phyloP scores from a whole-genome alignment of 768 basidiomycete genomes.

The Leccinum uliginosum region DNA sequence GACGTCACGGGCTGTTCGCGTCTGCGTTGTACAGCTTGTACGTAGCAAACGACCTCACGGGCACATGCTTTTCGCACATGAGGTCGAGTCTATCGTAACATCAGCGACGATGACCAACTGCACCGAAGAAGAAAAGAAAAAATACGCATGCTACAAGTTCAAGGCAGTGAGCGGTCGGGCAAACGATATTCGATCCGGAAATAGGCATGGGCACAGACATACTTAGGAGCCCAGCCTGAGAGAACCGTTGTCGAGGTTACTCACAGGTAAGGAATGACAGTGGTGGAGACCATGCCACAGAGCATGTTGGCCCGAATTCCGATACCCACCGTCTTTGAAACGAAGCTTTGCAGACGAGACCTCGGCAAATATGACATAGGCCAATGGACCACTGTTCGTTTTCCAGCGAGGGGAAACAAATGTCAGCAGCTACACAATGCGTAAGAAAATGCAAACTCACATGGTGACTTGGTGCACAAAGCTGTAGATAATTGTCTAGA shows the following conservation, averaged over 20 bases:
- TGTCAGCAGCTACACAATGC: background rate
- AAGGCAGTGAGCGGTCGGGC: background rate
- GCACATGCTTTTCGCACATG: too few relatives aligned
- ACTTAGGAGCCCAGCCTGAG: background rate
- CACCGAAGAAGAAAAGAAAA: conserved; percentile 2
- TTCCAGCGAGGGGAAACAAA: background rate
- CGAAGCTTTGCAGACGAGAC: conserved; percentile 28
- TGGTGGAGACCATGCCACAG: conserved; percentile 23
- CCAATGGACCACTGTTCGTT: conserved; percentile 23
- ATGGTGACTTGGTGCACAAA: conserved; percentile 26
- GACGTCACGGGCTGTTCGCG: background rate
- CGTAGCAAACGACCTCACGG: too few relatives aligned
- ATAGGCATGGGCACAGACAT: background rate
- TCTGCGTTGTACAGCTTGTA: conserved; percentile 8
- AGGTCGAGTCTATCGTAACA: conserved; percentile 13
- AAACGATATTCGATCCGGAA: background rate
- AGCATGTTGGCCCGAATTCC: conserved; percentile 24
- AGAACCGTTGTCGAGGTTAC: background rate
- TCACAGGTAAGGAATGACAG: conserved; percentile 27
- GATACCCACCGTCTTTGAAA: conserved; percentile 27
- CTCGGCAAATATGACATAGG: conserved; percentile 26
- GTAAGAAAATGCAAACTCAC: conserved; percentile 4
- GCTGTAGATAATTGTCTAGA: conserved; percentile 28
- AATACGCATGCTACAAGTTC: conserved; percentile 17
- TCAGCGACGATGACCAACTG: background rate